phyloP scores from a whole-genome alignment of 768 basidiomycete genomes.

The Astraeus odoratus region DNA sequence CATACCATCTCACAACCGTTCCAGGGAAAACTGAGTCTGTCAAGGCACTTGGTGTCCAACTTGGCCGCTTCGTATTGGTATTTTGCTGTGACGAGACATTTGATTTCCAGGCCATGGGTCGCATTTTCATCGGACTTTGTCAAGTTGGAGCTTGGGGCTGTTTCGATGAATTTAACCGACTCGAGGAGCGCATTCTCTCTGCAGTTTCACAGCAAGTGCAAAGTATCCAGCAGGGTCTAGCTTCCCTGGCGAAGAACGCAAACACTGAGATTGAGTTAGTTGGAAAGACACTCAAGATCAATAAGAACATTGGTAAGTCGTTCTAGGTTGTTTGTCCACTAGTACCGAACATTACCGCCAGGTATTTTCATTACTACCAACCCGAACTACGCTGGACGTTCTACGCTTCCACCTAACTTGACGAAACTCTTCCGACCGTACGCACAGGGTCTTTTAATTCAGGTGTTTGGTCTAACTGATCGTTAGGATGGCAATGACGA shows the following conservation, averaged over 20 bases:
- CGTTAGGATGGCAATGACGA: slow-evolving; percentile 94
- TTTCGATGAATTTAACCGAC: slow-evolving; percentile 96
- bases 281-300: slow-evolving; percentile 89
- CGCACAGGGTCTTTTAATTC: slow-evolving; percentile 23
- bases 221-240: slow-evolving; percentile 93
- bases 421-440: slow-evolving; percentile 92
- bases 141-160: slow-evolving; percentile 99
- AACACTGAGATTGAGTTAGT: slow-evolving; percentile 92
- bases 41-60: slow-evolving; percentile 94
- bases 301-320: slow-evolving; percentile 77
- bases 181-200: slow-evolving; percentile 95
- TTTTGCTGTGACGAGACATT: slow-evolving; percentile 99
- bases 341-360: slow-evolving; percentile 20
- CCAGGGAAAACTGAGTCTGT: slow-evolving; percentile 98
- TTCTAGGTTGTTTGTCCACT: not conserved
- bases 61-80: slow-evolving; percentile 98
- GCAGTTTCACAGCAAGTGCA: slow-evolving; percentile 99
- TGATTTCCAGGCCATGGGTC: slow-evolving; percentile 99
- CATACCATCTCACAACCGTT: slow-evolving; percentile 2
- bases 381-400: slow-evolving; percentile 97
- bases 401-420: slow-evolving; percentile 78
- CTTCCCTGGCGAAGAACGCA: slow-evolving; percentile 74
- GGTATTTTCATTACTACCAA: slow-evolving; percentile 99
- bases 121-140: slow-evolving; percentile 97
- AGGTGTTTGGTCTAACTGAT: slow-evolving; percentile 3